Base-by-base conservation (phyloP, 768 basidiomycete species). In the Boletus barrowsii region DNA sequence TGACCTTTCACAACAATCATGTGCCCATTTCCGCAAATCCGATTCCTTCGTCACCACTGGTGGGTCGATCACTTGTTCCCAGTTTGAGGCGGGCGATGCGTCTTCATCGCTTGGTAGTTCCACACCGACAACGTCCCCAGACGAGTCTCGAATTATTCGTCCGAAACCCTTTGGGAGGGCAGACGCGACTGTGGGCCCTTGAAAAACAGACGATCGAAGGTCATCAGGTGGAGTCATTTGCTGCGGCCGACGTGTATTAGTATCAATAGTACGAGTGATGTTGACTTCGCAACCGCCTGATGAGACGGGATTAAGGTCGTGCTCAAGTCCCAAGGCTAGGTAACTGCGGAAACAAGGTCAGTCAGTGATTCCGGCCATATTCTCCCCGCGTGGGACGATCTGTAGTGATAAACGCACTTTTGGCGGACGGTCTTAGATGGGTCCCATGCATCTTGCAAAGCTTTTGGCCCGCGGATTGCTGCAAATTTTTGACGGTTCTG, bases 361-460 rank as follows among this genome's bases (percentile, higher is more conserved):
- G 43, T 42, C 32, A 30, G 11, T 30, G 33, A 17, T 29, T 44
- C 42, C 26, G 32, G 33, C 14, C 18, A 32, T 15, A 30, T n/a
- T 39, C 7, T 10, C 35, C 42, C 33, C 26, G 37, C 24, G 26
- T 42, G 42, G 41, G 39, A 47, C 50, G 29, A 44, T 46, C 36
- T 24, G 37, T 9, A 9, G 14, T 17, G 17, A 30, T n/a, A 18
- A 39, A 75, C 87, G 63, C 64, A 96, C 94, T 97, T 98, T 81
- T 98, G 95, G 58, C 81, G 82, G 17, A 95, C 86, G 11, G 94
- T 98, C 73, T 90, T 91, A 47, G 75, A 75, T 60, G 83, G 83
- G 70, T 98, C 90, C 94, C 94, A 98, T 51, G 85, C 84, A 42
- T 88, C 84, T 66, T 88, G 89, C 57, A 97, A 75, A 10, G 80